Evolutionary conservation across 495 filamentous ascomycete species (phyloP).

Genomic region (Hypomontagnella monticulosa): DNA sequence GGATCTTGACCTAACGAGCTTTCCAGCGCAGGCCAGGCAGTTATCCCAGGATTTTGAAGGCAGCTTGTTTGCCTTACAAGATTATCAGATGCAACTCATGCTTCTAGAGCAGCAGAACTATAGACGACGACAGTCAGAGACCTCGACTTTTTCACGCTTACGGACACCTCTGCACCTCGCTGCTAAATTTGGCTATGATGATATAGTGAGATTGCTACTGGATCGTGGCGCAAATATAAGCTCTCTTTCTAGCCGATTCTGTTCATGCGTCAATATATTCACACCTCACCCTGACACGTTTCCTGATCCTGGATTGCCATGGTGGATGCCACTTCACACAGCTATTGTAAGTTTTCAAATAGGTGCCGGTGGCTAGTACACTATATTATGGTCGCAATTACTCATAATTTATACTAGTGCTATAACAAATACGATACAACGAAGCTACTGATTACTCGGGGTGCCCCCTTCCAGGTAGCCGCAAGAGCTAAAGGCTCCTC

Average conservation of each 20-base stretch:
- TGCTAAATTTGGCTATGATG: neutral
- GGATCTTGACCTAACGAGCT: neutral
- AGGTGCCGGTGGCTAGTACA: neutral
- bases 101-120: neutral
- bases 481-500: constrained; percentile 4
- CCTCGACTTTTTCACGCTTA: neutral
- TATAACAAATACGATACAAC: neutral
- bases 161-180: constrained; percentile 16
- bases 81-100: neutral
- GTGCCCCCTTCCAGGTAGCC: constrained; percentile 17
- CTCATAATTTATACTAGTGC: constrained; percentile 13
- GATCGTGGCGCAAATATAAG: constrained; percentile 17
- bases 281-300: neutral
- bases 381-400: neutral
- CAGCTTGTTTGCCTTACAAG: neutral
- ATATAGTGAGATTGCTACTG: constrained; percentile 7
- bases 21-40: neutral
- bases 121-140: neutral
- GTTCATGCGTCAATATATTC: neutral
- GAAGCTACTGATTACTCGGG: constrained; percentile 7
- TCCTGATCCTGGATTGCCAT: neutral
- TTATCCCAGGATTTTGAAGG: too few species aligned
- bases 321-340: constrained; percentile 25
- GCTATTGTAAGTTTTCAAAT: constrained; percentile 13
- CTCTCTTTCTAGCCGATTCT: constrained; percentile 9